Evolutionary conservation across 2,329 filamentous ascomycete species (phyloP), one percentile per base, ranked within the genome.

Genomic region (Lecanosticta acicola): DNA sequence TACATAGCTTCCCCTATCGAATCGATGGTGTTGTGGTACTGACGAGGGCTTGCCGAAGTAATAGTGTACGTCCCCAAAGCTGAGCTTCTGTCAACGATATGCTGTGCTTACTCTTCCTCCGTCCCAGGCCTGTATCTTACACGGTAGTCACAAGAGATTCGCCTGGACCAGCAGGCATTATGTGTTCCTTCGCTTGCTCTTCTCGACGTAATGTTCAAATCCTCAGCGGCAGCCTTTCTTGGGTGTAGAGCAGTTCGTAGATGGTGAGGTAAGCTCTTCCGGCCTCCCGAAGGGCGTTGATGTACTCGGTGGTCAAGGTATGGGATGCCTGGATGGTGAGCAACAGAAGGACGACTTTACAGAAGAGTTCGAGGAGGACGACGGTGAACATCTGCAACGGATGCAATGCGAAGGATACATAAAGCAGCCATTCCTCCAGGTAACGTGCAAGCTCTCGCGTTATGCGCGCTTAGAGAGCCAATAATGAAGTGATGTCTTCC

Each of bases 11-110:
- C 81, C 78, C 64, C 85, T 85, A 66, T 87, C 83, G 65, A 91
- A 90, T 41, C 85, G 81, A 66, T 90, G 84, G 65, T 90, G 86
- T n/a, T 76, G 79, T 21, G 85, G 85, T 46, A 76, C 80, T 46
- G 76, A 72, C 4, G 75, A 74, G 2, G 83, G 81, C n/a, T 81
- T 76, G 19, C 78, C 76, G 68, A 89, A 87, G 67, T 81, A 88
- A 67, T 89, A 90, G 65, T 90, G 86, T 43, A 89, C 64, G 60
- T 91, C 86, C 52, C 79, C 84, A 60, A 87, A 89, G 59, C 85
- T 90, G 52, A 17, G 26, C n/a, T 20, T 24, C 19, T 19, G 26
- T 36, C 38, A 37, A 19, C 16, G 8, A 37, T 4, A 7, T 5
- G 24, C 35, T 10, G 7, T 4, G 17, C 11, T 17, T 10, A 5